Evolutionary conservation across 1,284 basidiomycete genomes (phyloP).

Genomic region (Ceratobasidium sp.): DNA sequence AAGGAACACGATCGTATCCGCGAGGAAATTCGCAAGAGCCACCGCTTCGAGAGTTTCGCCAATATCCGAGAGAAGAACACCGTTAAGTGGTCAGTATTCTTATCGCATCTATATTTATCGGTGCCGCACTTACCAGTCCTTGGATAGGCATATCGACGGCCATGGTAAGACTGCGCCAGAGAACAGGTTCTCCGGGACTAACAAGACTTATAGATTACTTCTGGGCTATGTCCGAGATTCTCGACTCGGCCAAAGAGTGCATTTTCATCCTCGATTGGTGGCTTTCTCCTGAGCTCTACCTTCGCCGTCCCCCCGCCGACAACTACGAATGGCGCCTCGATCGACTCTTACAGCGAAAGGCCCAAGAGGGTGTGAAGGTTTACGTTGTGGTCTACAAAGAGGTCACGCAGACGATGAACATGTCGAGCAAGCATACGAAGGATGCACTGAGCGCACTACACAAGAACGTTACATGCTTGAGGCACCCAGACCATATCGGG

Average conservation of each 20-base stretch:
- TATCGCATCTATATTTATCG: conserved; percentile 10
- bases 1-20: conserved; percentile 74
- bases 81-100: conserved; percentile 80
- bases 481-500: conserved; percentile 91
- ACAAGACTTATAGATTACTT: conserved; percentile 74
- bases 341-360: conserved; percentile 85
- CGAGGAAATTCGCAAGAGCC: conserved; percentile 78
- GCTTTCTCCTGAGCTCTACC: conserved; percentile 92
- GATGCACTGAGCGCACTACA: conserved; percentile 85
- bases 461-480: conserved; percentile 76
- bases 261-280: conserved; percentile 90
- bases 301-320: conserved; percentile 87
- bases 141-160: conserved; percentile 33
- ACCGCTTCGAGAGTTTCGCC: conserved; percentile 90
- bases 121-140: background rate
- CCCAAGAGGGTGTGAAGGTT: conserved; percentile 89
- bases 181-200: background rate
- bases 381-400: conserved; percentile 93
- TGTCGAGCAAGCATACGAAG: conserved; percentile 90
- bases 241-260: conserved; percentile 79
- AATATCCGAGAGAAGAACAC: conserved; percentile 75
- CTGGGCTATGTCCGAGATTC: conserved; percentile 90
- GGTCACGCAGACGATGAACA: conserved; percentile 90
- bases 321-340: conserved; percentile 91
- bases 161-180: conserved; percentile 13